A percentile compares a stretch with the other conserved stretches of the same genome.
phyloP scores from a whole-genome alignment of 148 eudicot genomes.

The Beta vulgaris region DNA sequence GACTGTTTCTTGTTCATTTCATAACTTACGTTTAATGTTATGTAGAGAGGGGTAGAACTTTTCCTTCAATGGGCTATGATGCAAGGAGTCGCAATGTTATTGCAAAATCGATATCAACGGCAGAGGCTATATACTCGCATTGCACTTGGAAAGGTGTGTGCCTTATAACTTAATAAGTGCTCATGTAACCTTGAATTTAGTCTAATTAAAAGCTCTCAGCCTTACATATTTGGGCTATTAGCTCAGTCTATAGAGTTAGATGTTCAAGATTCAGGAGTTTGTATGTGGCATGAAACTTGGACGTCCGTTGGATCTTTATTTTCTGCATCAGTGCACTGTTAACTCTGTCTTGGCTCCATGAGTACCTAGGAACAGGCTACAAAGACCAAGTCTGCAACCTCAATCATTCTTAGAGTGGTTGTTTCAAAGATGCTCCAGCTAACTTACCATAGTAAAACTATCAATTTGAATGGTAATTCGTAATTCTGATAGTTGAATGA shows the following conservation, averaged over 20 bases:
- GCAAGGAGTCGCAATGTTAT: constrained; percentile 96
- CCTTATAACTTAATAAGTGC: constrained; percentile 3
- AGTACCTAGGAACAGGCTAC: neutral
- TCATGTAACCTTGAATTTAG: constrained; percentile 2
- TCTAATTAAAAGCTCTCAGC: neutral
- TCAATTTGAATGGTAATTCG: neutral
- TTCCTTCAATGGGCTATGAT: constrained; percentile 91
- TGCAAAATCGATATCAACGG: constrained; percentile 89
- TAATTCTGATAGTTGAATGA: neutral
- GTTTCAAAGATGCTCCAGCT: neutral
- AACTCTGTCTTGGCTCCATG: neutral
- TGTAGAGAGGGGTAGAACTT: constrained; percentile 85
- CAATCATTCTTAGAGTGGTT: neutral
- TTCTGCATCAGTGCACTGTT: neutral
- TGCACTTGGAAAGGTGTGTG: constrained; percentile 84
- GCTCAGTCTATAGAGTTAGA: neutral
- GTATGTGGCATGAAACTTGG: neutral
- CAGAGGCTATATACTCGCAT: constrained; percentile 97
- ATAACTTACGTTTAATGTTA: constrained; percentile 7
- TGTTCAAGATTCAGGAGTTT: neutral
- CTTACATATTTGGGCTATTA: neutral
- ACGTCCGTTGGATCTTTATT: neutral
- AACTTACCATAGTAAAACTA: neutral
- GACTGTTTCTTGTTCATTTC: constrained; percentile 8
- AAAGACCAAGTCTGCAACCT: neutral